A percentile compares a stretch with the other conserved stretches of the same genome.
Evolutionary conservation across 352 stramenopile species (phyloP).

Genomic region (Phytopythium aichiense): DNA sequence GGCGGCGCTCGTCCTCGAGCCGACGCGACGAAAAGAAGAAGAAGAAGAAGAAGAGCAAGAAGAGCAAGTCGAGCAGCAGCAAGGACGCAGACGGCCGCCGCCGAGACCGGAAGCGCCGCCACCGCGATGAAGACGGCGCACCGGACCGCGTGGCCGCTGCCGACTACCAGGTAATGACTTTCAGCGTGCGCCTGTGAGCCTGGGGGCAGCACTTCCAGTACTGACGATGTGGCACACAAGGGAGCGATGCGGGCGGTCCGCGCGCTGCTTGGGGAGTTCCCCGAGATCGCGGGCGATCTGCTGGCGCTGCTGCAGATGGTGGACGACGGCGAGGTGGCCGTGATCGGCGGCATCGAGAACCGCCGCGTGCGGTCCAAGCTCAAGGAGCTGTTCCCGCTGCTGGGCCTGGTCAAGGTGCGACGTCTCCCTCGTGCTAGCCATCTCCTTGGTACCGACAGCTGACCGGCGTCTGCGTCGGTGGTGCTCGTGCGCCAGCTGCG

Average conservation of each 20-base stretch:
- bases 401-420: conserved; percentile 58
- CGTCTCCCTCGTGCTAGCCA: too few relatives aligned
- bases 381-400: conserved; percentile 61
- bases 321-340: conserved; percentile 63
- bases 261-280: conserved; percentile 60
- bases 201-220: neutral
- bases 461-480: too few relatives aligned
- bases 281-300: conserved; percentile 58
- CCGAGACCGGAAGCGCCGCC: neutral
- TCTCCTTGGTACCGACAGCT: too few relatives aligned
- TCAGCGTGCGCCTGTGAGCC: neutral
- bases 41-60: conserved; percentile 15
- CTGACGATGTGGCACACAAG: conserved; percentile 5
- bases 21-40: conserved; percentile 21
- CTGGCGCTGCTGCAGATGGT: conserved; percentile 70
- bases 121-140: neutral
- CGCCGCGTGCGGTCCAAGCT: conserved; percentile 58
- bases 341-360: conserved; percentile 80
- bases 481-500: conserved; percentile 21
- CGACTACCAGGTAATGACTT: conserved; percentile 16
- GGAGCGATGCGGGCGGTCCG: conserved; percentile 43
- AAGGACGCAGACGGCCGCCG: conserved; percentile 15
- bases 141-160: conserved; percentile 5
- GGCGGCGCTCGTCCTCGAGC: neutral
- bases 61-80: conserved; percentile 9